These are phyloP conservation scores for Yamadazyma sp. DNA, from an alignment of 1,139 yeast species.

Conservation along the genomic window DNA sequence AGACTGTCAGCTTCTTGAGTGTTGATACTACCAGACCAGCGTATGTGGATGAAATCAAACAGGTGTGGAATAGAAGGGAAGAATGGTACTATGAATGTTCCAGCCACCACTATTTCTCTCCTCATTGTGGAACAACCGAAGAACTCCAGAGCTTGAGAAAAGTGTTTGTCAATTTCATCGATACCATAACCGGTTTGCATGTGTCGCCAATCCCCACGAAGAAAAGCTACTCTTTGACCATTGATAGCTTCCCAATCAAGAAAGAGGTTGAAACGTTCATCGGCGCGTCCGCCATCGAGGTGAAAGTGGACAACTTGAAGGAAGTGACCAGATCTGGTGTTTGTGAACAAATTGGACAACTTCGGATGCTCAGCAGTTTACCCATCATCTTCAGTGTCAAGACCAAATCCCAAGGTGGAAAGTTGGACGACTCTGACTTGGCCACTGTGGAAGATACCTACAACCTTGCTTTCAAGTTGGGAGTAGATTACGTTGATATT, in stretches of 20 bases:
- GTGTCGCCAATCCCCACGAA: constrained; percentile 44
- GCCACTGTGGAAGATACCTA: constrained; percentile 52
- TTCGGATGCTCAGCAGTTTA: constrained; percentile 60
- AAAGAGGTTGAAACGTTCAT: constrained; percentile 18
- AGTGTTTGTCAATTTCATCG: constrained; percentile 59
- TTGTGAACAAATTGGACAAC: constrained; percentile 68
- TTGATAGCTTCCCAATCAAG: constrained; percentile 44
- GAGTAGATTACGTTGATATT: constrained; percentile 56
- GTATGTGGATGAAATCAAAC: constrained; percentile 70
- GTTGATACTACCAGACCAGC: constrained; percentile 88
- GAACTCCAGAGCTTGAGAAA: constrained; percentile 60
- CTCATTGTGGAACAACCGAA: constrained; percentile 58
- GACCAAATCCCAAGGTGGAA: constrained; percentile 80
- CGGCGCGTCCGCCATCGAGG: constrained; percentile 82
- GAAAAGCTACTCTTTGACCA: constrained; percentile 71
- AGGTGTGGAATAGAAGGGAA: constrained; percentile 84
- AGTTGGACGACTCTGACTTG: constrained; percentile 42
- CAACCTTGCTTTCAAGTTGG: constrained; percentile 65
- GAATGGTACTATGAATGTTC: constrained; percentile 79
- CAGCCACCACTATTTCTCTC: constrained; percentile 73
- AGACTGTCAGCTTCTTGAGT: constrained; percentile 71
- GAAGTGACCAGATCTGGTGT: constrained; percentile 54
- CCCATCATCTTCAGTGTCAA: constrained; percentile 85
- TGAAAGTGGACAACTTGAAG: constrained; percentile 72
- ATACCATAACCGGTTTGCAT: constrained; percentile 62